A percentile compares a stretch with the other conserved stretches of the same genome.
Evolutionary conservation across 768 basidiomycete species (phyloP).

Genomic region (Lactifluus hygrophoroides): DNA sequence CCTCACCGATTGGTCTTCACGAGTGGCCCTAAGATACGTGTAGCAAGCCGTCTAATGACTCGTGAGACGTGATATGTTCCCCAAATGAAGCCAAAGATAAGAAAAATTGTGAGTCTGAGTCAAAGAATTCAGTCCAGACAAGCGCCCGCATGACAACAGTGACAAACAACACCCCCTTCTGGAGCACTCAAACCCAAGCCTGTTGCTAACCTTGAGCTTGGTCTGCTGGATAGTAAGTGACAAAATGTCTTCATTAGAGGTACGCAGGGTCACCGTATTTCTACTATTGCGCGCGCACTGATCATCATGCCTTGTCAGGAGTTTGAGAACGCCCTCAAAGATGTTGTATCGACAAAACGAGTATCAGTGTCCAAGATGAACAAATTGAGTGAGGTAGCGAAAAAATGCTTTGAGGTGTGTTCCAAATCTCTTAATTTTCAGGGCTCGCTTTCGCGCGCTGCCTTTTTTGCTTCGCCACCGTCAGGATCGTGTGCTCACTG

Average conservation of each 20-base stretch:
- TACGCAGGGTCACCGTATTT: neutral
- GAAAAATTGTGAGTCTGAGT: too few species aligned
- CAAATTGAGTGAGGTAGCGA: constrained; percentile 62
- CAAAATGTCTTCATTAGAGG: constrained; percentile 23
- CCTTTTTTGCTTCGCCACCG: neutral
- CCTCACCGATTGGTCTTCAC: neutral
- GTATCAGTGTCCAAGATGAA: constrained; percentile 83
- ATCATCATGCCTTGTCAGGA: constrained; percentile 37
- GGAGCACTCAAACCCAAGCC: neutral
- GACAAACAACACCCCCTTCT: constrained; percentile 1
- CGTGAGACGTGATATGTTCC: neutral
- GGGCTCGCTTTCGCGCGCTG: constrained; percentile 5
- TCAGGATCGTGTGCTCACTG: neutral
- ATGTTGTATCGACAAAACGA: constrained; percentile 74
- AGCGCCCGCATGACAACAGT: constrained; percentile 9
- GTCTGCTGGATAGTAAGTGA: neutral
- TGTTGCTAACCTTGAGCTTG: neutral
- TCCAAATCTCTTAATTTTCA: neutral
- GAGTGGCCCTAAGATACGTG: neutral
- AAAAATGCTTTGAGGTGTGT: constrained; percentile 71
- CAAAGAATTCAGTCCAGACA: too few species aligned
- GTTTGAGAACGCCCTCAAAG: constrained; percentile 73
- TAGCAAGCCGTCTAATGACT: neutral
- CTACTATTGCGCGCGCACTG: neutral
- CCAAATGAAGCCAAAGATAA: neutral